Percentiles rank a stretch among this genome's conserved stretches.
phyloP scores from a whole-genome alignment of 306 rosid species.

The Rosa persica region DNA sequence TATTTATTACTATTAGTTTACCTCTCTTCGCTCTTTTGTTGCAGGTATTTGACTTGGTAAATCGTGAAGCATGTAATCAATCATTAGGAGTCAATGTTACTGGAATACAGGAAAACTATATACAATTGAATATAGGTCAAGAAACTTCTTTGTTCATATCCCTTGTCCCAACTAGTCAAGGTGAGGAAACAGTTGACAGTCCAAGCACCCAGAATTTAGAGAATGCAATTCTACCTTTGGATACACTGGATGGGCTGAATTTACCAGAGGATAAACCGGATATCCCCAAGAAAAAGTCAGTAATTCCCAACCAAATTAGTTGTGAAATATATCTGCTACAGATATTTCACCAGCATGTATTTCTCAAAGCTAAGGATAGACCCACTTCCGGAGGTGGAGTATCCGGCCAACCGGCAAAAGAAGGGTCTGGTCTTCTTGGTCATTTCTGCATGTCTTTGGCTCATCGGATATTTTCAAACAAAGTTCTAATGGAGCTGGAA shows the following conservation, averaged over 20 bases:
- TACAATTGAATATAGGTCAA: conserved; percentile 73
- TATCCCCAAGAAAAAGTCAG: conserved; percentile 38
- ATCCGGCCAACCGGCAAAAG: conserved; percentile 55
- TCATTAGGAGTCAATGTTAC: conserved; percentile 77
- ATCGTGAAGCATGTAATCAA: conserved; percentile 80
- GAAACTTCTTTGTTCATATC: conserved; percentile 76
- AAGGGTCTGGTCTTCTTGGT: conserved; percentile 76
- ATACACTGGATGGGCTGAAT: conserved; percentile 65
- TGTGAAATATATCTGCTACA: conserved; percentile 89
- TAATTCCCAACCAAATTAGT: conserved; percentile 52
- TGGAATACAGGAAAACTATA: conserved; percentile 81
- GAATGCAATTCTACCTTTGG: conserved; percentile 63
- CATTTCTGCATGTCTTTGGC: conserved; percentile 82
- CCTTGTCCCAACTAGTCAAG: conserved; percentile 58
- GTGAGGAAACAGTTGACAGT: conserved; percentile 44
- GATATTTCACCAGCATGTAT: conserved; percentile 73
- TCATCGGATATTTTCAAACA: conserved; percentile 80
- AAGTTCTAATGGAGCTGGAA: conserved; percentile 83
- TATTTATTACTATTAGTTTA: conserved; percentile 23
- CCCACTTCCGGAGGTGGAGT: conserved; percentile 40
- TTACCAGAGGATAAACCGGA: conserved; percentile 54
- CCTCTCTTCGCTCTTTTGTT: conserved; percentile 23
- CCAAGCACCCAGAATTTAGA: conserved; percentile 41
- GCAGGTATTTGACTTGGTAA: conserved; percentile 89
- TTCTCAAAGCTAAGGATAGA: conserved; percentile 59